Conservation (phyloP, 306 rosid species). For the Ammopiptanthus mongolicus region DNA sequence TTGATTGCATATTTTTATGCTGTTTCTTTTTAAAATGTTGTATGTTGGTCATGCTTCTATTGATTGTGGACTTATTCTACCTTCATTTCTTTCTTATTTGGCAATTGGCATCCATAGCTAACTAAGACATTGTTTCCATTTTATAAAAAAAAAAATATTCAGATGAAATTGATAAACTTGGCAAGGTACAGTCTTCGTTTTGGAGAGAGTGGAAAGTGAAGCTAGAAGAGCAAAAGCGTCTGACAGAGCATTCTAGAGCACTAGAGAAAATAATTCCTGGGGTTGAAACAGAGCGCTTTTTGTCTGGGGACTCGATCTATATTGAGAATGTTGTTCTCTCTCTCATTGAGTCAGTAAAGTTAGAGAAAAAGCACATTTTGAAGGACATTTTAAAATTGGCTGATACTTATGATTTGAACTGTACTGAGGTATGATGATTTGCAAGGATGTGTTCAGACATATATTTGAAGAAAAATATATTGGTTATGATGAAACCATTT, state of each 20-base stretch:
- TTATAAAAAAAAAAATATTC: conserved; percentile 12
- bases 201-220: conserved; percentile 98
- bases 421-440: conserved; percentile 60
- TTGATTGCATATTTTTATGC: neutral
- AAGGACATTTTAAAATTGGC: conserved; percentile 73
- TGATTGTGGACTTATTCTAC: conserved; percentile 3
- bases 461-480: conserved; percentile 5
- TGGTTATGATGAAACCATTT: neutral
- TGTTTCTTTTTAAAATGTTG: neutral
- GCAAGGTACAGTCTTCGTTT: conserved; percentile 79
- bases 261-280: conserved; percentile 84
- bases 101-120: conserved; percentile 5
- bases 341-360: conserved; percentile 69
- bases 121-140: conserved; percentile 1
- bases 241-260: conserved; percentile 75
- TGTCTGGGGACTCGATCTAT: conserved; percentile 73
- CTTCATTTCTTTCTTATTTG: conserved; percentile 3
- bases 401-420: conserved; percentile 66
- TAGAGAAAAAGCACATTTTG: conserved; percentile 71
- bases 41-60: conserved; percentile 15
- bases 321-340: conserved; percentile 63
- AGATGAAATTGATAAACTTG: conserved; percentile 73
- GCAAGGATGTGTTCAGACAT: conserved; percentile 1
- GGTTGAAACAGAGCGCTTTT: conserved; percentile 78
- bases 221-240: conserved; percentile 79